Conservation (phyloP, 2,329 filamentous ascomycete genomes). For the Claviceps monticola region DNA sequence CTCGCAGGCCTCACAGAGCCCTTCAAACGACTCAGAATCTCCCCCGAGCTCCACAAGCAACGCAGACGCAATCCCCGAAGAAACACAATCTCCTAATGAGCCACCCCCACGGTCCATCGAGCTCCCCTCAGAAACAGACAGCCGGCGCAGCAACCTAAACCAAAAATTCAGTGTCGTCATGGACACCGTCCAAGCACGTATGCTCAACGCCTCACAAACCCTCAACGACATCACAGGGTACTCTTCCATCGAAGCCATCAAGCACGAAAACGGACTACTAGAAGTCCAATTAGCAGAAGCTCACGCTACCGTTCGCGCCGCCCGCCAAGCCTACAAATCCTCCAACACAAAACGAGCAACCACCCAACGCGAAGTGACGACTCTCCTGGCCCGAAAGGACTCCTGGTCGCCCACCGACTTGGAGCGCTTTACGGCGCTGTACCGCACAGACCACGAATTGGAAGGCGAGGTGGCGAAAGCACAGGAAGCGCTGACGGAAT, state of each 20-base stretch:
- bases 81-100: conserved; percentile 2
- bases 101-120: conserved; percentile 6
- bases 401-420: conserved; percentile 78
- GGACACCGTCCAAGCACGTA: conserved; percentile 77
- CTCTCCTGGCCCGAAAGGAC: conserved; percentile 84
- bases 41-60: not conserved
- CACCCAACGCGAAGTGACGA: conserved; percentile 91
- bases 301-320: conserved; percentile 51
- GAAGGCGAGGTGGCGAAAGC: conserved; percentile 69
- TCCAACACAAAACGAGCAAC: conserved; percentile 71
- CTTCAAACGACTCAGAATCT: conserved; percentile 7
- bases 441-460: conserved; percentile 84
- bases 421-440: conserved; percentile 86
- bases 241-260: conserved; percentile 76
- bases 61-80: not conserved
- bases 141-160: conserved; percentile 19
- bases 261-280: conserved; percentile 58
- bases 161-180: conserved; percentile 42
- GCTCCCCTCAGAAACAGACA: conserved; percentile 21
- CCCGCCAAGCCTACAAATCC: conserved; percentile 66
- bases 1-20: conserved; percentile 8
- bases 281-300: conserved; percentile 45
- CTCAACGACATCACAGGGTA: conserved; percentile 94
- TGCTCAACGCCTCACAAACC: conserved; percentile 72
- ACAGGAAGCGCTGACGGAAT: conserved; percentile 55